Base-by-base conservation (phyloP, 805 yeast genomes). In the Barnettozyma populi region DNA sequence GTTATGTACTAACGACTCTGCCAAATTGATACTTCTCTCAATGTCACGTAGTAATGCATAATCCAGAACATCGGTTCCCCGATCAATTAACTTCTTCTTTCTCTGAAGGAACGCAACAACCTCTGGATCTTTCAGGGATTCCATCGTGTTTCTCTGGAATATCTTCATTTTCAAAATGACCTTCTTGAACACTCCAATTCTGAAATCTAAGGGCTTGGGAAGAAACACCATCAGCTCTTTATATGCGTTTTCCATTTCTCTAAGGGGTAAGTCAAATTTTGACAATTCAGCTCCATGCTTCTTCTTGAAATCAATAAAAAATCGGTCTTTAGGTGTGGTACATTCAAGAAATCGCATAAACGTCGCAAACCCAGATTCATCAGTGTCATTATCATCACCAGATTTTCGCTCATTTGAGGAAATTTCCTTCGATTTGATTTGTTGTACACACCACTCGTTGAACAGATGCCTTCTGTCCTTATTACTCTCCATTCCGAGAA, bases 361-460 rank as follows among this genome's bases (percentile, higher is more conserved):
- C 45, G 53, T 45, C 1, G 54, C 57, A 29, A 59, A 55, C 10
- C 55, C 53, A 5, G 37, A 16, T 9, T 47, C 51, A 14, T 24
- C 25, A 7, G 16, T n/a, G n/a, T n/a, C n/a, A n/a, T n/a, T n/a
- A n/a, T n/a, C n/a, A n/a, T n/a, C n/a, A n/a, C n/a, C n/a, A n/a
- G n/a, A n/a, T n/a, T n/a, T n/a, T n/a, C n/a, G n/a, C n/a, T n/a
- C n/a, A n/a, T n/a, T n/a, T n/a, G n/a, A n/a, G n/a, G n/a, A n/a
- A n/a, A n/a, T 14, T 5, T 29, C 16, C 13, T 13, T 29, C 11
- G 16, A 29, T 11, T 29, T 29, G 32, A 40, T 52, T 24, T 41
- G 45, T 32, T 27, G 41, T 37, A 21, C 50, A 48, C 71, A 60
- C 85, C 86, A 80, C 24, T 63, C 57, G 38, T 75, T 73, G 56